These are phyloP conservation scores for Daldinia concentrica DNA, from an alignment of 495 filamentous ascomycete genomes.

Conservation along the genomic window DNA sequence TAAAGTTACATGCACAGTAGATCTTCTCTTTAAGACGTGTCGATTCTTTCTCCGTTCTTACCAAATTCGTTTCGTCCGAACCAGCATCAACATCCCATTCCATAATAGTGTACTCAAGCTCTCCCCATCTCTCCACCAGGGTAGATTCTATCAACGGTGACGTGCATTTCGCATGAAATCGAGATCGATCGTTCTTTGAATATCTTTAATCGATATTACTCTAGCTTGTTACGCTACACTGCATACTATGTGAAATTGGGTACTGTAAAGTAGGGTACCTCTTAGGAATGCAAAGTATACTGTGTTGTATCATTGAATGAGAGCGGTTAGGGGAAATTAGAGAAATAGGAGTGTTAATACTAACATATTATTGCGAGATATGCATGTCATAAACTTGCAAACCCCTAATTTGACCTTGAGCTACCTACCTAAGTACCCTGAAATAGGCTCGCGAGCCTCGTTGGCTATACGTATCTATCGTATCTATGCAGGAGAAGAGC, in stretches of 20 bases:
- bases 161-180: constrained; percentile 41
- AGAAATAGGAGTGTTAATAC: constrained; percentile 7
- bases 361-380: constrained; percentile 34
- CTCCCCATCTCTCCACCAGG: constrained; percentile 17
- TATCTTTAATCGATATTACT: neutral
- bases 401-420: constrained; percentile 23
- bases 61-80: constrained; percentile 16
- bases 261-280: neutral
- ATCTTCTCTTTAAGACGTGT: constrained; percentile 21
- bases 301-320: neutral
- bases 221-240: neutral
- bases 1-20: constrained; percentile 19
- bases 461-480: constrained; percentile 3
- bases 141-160: constrained; percentile 27
- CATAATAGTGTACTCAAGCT: neutral
- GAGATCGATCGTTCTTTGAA: constrained; percentile 26
- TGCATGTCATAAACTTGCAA: constrained; percentile 31
- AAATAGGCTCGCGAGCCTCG: constrained; percentile 31
- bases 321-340: neutral
- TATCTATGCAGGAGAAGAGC: constrained; percentile 17
- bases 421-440: neutral
- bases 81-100: constrained; percentile 20
- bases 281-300: neutral
- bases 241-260: neutral
- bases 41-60: constrained; percentile 31